A percentile compares a stretch with the other conserved stretches of the same genome.
These are phyloP conservation scores for Polymyxa betae DNA, from an alignment of 208 protist species.

Conservation along the genomic window DNA sequence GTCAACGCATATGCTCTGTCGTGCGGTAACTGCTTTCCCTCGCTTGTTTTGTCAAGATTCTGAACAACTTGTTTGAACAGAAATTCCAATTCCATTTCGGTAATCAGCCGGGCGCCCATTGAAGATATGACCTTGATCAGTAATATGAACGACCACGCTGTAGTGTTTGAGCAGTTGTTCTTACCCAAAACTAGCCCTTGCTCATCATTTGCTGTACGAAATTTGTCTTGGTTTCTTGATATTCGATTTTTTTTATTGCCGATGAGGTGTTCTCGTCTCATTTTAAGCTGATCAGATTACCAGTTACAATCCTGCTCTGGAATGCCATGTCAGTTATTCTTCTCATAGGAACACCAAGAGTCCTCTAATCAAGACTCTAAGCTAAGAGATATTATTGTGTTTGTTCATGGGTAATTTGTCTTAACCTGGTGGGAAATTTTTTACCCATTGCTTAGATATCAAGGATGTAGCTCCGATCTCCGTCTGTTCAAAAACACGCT, in stretches of 20 bases:
- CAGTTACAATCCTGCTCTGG: no score
- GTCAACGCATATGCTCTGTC: no score
- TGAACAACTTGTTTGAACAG: no score
- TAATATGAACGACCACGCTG: neutral
- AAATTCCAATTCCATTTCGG: neutral
- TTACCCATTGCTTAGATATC: conserved; percentile 29
- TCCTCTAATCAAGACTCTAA: neutral
- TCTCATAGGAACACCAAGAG: no score
- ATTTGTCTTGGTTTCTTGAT: no score
- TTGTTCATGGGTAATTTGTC: neutral
- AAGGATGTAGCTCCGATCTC: conserved; percentile 17
- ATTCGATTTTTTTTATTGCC: no score
- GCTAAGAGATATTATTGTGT: neutral
- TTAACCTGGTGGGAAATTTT: neutral
- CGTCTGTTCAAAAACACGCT: conserved; percentile 25
- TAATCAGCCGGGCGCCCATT: neutral
- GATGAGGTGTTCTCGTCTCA: no score
- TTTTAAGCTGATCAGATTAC: no score
- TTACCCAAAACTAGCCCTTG: neutral
- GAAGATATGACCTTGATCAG: neutral
- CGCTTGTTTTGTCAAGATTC: no score
- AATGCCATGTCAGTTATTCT: no score
- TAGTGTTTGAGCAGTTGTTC: neutral
- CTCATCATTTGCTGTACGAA: no score
- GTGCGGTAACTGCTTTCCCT: no score